phyloP scores from a whole-genome alignment of 805 yeast species.

The Saturnispora saitoi region DNA sequence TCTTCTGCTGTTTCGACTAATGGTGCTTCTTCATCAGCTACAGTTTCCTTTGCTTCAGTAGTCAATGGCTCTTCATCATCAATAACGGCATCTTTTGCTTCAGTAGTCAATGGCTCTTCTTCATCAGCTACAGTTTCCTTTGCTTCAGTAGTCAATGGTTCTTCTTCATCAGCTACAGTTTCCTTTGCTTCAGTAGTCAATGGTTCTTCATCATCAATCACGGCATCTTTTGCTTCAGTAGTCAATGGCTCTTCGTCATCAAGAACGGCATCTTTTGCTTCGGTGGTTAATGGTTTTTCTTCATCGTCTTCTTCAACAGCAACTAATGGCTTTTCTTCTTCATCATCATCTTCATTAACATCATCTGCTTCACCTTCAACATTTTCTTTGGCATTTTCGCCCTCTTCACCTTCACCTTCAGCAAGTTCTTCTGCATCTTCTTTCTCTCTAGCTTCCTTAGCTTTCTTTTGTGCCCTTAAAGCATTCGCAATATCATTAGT shows the following conservation, averaged over 20 bases:
- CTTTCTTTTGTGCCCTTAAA: neutral
- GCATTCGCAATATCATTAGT: neutral
- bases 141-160: conserved; percentile 6
- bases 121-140: neutral
- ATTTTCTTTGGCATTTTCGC: no score
- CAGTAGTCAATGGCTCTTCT: conserved; percentile 11
- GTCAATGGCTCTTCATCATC: conserved; percentile 13
- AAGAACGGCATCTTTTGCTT: conserved; percentile 10
- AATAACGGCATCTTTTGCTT: no score
- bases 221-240: neutral
- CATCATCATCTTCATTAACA: neutral
- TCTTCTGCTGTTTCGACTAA: conserved; percentile 10
- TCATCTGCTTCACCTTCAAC: conserved; percentile 10
- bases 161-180: conserved; percentile 3
- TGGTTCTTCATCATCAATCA: neutral
- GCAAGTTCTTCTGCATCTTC: conserved; percentile 3
- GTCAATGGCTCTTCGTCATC: conserved; percentile 9
- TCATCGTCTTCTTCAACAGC: neutral
- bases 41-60: conserved; percentile 11
- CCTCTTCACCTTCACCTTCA: conserved; percentile 7
- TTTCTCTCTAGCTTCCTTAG: neutral
- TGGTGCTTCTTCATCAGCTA: conserved; percentile 13
- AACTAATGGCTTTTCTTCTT: neutral
- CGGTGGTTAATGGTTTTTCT: conserved; percentile 14
- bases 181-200: neutral